Evolutionary conservation across 2,329 filamentous ascomycete species (phyloP).

Genomic region (Pezicula rhizophila): DNA sequence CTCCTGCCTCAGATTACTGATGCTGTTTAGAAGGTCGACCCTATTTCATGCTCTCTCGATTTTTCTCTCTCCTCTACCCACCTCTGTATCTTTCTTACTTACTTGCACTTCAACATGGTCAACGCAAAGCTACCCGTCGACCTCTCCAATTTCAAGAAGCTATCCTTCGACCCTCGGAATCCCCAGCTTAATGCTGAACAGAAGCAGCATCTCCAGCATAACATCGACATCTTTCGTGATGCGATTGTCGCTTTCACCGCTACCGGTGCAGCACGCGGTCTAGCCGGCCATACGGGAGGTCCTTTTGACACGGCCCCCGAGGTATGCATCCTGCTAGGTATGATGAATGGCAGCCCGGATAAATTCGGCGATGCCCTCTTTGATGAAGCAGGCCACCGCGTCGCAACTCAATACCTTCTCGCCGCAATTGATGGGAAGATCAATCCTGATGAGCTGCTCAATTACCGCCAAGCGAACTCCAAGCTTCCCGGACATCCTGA

Average conservation of each 20-base stretch:
- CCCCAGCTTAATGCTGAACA: constrained; percentile 29
- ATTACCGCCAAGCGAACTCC: constrained; percentile 34
- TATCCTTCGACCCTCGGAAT: constrained; percentile 28
- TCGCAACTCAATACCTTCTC: constrained; percentile 34
- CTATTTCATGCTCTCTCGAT: too few relatives aligned
- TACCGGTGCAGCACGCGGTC: constrained; percentile 31
- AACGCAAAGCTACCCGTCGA: too few relatives aligned
- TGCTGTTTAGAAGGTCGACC: too few relatives aligned
- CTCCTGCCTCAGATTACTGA: too few relatives aligned
- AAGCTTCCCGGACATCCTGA: constrained; percentile 34
- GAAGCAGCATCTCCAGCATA: constrained; percentile 30
- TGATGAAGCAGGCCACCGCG: constrained; percentile 33
- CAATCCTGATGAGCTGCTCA: constrained; percentile 32
- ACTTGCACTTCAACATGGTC: too few relatives aligned
- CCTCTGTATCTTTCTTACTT: too few relatives aligned
- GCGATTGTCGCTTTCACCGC: constrained; percentile 34
- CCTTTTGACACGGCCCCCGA: constrained; percentile 34
- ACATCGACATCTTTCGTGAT: constrained; percentile 33
- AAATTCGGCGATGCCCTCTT: constrained; percentile 29
- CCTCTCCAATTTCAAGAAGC: too few relatives aligned
- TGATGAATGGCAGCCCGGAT: constrained; percentile 29
- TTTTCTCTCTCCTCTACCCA: too few relatives aligned
- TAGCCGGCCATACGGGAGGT: constrained; percentile 33
- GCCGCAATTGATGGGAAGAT: constrained; percentile 31
- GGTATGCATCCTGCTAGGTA: constrained; percentile 32